These are phyloP conservation scores for Arthrobotrys sphaeroides DNA, from an alignment of 2,329 filamentous ascomycete genomes.

Conservation along the genomic window DNA sequence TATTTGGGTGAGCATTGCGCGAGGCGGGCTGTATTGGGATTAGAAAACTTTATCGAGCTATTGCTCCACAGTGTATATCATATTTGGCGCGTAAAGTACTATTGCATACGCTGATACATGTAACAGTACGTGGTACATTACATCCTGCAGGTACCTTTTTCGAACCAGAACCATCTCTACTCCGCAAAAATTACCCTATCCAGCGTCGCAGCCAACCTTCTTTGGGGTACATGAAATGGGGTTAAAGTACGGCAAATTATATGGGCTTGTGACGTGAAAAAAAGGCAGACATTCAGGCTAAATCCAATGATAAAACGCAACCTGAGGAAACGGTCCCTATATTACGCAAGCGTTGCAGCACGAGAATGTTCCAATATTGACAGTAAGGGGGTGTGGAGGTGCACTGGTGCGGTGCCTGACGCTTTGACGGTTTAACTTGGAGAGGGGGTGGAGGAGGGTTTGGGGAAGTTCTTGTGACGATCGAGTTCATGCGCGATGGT, in stretches of 20 bases:
- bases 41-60: not conserved
- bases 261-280: conserved; percentile 7
- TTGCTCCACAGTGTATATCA: conserved; percentile 7
- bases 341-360: conserved; percentile 51
- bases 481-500: conserved; percentile 11
- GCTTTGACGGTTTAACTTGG: conserved; percentile 36
- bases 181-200: not conserved
- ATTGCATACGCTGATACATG: conserved; percentile 35
- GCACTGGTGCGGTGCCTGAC: conserved; percentile 30
- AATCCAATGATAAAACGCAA: conserved; percentile 47
- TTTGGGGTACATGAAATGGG: conserved; percentile 3
- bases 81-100: conserved; percentile 25
- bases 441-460: conserved; percentile 3
- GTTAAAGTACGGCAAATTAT: not conserved
- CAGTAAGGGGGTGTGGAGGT: conserved; percentile 16
- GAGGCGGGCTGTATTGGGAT: conserved; percentile 18
- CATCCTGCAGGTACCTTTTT: conserved; percentile 33
- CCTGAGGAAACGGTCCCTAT: conserved; percentile 17
- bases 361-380: not conserved
- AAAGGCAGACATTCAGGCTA: conserved; percentile 34
- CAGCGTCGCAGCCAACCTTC: not conserved
- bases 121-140: conserved; percentile 33
- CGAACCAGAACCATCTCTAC: not conserved
- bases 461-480: conserved; percentile 17
- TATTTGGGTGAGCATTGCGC: conserved; percentile 30